These are phyloP conservation scores for Bothriochloa decipiens DNA, from an alignment of 176 grass and related monocot species.

Conservation along the genomic window DNA sequence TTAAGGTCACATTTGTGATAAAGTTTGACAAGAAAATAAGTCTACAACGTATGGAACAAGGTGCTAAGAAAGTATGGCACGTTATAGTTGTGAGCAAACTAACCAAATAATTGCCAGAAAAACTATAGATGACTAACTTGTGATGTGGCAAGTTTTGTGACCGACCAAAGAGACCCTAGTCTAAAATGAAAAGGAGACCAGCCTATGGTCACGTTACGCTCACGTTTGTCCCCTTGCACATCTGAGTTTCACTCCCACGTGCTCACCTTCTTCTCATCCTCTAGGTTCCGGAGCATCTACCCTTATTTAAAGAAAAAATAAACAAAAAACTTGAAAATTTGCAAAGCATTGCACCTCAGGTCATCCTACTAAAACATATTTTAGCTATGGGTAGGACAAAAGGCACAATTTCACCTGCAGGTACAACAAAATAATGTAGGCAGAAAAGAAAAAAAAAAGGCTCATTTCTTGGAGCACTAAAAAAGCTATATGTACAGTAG, in stretches of 20 bases:
- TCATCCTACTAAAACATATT: background rate
- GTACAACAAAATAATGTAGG: background rate
- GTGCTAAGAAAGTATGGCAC: too few relatives aligned
- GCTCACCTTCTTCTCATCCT: background rate
- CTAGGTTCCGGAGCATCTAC: background rate
- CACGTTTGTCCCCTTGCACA: background rate
- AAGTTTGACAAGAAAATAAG: background rate
- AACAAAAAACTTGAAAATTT: background rate
- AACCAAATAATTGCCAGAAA: too few relatives aligned
- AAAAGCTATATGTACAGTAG: conserved; percentile 30
- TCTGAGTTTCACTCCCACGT: too few relatives aligned
- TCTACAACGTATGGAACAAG: too few relatives aligned
- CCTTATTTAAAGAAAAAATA: background rate
- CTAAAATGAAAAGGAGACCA: background rate
- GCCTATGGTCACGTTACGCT: background rate
- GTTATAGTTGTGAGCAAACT: too few relatives aligned
- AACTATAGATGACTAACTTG: too few relatives aligned
- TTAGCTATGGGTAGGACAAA: background rate
- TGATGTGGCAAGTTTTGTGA: background rate
- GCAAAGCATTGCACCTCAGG: background rate
- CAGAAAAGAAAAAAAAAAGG: background rate
- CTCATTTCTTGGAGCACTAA: conserved; percentile 26
- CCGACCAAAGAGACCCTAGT: background rate
- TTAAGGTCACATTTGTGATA: too few relatives aligned
- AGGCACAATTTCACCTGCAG: background rate